These are phyloP conservation scores for Metschnikowia bowlesiae DNA, from an alignment of 805 yeast genomes.

Conservation along the genomic window DNA sequence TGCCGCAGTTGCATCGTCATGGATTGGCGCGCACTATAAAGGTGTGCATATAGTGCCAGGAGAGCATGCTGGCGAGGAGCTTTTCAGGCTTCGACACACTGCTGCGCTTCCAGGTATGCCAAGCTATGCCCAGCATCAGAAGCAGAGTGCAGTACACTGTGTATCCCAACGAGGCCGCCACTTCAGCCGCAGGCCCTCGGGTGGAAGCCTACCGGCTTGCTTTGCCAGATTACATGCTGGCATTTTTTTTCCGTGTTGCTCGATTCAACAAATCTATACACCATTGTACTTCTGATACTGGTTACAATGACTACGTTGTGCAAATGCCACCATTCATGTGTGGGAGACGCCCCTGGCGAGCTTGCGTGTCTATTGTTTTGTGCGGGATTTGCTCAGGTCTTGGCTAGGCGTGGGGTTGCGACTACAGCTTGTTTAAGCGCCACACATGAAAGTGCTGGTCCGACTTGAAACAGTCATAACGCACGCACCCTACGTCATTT, in stretches of 20 bases:
- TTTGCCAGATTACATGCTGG: too few species aligned
- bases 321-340: not conserved
- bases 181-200: too few species aligned
- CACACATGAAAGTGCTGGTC: conserved; percentile 1
- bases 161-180: too few species aligned
- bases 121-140: not conserved
- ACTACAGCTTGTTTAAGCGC: not conserved
- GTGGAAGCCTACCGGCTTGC: too few species aligned
- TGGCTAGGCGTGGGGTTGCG: not conserved
- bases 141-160: too few species aligned
- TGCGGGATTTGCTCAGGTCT: not conserved
- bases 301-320: not conserved
- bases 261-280: too few species aligned
- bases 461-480: not conserved
- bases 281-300: not conserved
- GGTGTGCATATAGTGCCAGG: not conserved
- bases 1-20: not conserved
- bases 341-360: not conserved
- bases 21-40: not conserved
- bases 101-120: not conserved
- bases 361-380: not conserved
- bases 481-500: not conserved
- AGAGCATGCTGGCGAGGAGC: conserved; percentile 1
- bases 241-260: too few species aligned
- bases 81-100: not conserved